Percentiles rank a stretch among this genome's conserved stretches.
Evolutionary conservation across 208 protist genomes (phyloP).

Genomic region (Angomonas ambiguus): DNA sequence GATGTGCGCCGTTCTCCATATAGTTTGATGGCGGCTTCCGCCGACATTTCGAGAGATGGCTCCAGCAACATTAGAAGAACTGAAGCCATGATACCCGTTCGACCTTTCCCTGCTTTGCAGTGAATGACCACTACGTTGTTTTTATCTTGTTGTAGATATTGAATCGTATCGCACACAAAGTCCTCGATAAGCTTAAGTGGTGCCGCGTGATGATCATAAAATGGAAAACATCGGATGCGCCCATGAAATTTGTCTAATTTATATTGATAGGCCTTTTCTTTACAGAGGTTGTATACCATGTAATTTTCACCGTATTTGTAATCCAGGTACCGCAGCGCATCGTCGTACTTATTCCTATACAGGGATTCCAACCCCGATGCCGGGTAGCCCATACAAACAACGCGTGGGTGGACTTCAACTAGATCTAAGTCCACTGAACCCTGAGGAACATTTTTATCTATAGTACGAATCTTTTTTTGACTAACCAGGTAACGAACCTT

Average conservation of each 20-base stretch:
- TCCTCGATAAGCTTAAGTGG: constrained; percentile 78
- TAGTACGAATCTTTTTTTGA: constrained; percentile 82
- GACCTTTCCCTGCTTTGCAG: constrained; percentile 94
- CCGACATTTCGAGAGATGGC: constrained; percentile 24
- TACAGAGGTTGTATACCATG: constrained; percentile 93
- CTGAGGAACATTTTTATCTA: constrained; percentile 40
- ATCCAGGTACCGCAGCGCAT: constrained; percentile 69
- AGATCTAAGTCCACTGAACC: constrained; percentile 90
- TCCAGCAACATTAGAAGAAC: constrained; percentile 60
- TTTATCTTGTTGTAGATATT: constrained; percentile 34
- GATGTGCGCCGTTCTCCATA: constrained; percentile 72
- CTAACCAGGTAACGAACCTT: constrained; percentile 63
- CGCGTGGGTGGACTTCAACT: constrained; percentile 74
- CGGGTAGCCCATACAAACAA: constrained; percentile 95
- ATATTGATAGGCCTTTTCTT: constrained; percentile 79
- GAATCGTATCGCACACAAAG: constrained; percentile 38
- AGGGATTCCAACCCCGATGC: constrained; percentile 80
- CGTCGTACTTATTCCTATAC: constrained; percentile 90
- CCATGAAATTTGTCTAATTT: constrained; percentile 48
- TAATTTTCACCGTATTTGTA: constrained; percentile 86
- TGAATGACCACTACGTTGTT: constrained; percentile 91
- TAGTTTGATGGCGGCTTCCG: constrained; percentile 57
- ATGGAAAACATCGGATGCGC: constrained; percentile 75
- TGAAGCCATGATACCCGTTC: constrained; percentile 94
- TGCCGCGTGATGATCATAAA: constrained; percentile 92